Evolutionary conservation across 2,329 filamentous ascomycete species (phyloP).

Genomic region (Ophiocordyceps robertsii): DNA sequence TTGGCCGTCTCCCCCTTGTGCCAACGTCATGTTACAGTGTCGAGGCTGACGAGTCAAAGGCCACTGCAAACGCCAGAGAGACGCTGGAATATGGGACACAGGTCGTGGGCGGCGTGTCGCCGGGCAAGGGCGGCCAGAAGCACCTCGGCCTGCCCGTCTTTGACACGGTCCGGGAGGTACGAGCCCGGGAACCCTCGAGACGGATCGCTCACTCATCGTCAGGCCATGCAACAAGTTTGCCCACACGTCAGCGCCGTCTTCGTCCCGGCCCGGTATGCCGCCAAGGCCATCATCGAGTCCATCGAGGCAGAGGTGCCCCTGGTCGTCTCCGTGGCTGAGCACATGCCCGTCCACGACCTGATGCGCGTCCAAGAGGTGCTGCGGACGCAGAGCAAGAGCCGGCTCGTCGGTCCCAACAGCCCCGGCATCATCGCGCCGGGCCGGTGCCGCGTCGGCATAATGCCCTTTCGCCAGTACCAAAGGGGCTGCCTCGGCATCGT

Average conservation of each 20-base stretch:
- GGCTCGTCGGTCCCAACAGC: slow-evolving; percentile 69
- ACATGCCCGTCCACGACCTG: slow-evolving; percentile 68
- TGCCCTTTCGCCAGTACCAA: slow-evolving; percentile 24
- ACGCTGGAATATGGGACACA: slow-evolving; percentile 24
- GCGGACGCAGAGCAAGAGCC: slow-evolving; percentile 54
- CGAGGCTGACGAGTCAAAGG: slow-evolving; percentile 10
- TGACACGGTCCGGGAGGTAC: slow-evolving; percentile 18
- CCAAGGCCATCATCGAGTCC: slow-evolving; percentile 56
- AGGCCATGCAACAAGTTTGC: slow-evolving; percentile 18
- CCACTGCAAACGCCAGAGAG: slow-evolving; percentile 22
- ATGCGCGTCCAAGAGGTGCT: slow-evolving; percentile 57
- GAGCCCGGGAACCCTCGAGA: not conserved
- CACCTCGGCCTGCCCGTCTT: slow-evolving; percentile 23
- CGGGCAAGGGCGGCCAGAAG: slow-evolving; percentile 17
- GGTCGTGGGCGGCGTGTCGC: slow-evolving; percentile 24
- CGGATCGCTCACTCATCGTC: not conserved
- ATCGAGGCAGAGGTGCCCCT: slow-evolving; percentile 68
- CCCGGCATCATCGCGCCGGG: slow-evolving; percentile 67
- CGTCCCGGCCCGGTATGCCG: slow-evolving; percentile 53
- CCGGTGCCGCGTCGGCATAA: slow-evolving; percentile 39
- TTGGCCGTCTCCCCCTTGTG: not conserved
- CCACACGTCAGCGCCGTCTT: slow-evolving; percentile 64
- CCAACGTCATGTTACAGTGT: too few species aligned
- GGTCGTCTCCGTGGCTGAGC: slow-evolving; percentile 67
- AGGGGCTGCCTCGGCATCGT: slow-evolving; percentile 60